Evolutionary conservation across 305 asterid genomes (phyloP).

Genomic region (Salvia sclarea): DNA sequence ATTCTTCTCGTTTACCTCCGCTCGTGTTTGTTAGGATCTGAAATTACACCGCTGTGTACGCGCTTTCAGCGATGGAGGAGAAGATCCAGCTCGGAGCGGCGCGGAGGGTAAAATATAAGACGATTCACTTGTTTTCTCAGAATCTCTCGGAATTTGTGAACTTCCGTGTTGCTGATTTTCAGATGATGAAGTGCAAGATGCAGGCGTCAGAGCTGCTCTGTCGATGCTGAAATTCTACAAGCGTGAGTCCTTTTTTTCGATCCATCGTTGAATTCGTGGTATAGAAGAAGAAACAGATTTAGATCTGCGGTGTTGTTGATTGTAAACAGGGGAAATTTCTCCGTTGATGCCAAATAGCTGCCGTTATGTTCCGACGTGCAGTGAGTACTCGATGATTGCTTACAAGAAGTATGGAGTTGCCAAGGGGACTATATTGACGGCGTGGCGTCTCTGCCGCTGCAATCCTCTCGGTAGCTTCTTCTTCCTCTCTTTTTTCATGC

Average conservation of each 20-base stretch:
- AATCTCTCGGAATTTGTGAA: not conserved
- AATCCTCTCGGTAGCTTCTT: constrained; percentile 73
- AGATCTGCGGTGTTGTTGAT: constrained; percentile 19
- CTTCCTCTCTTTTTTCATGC: not conserved
- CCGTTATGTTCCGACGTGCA: constrained; percentile 85
- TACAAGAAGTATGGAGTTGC: constrained; percentile 85
- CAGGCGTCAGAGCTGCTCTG: constrained; percentile 79
- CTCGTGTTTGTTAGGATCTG: constrained; percentile 32
- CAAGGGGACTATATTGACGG: constrained; percentile 75
- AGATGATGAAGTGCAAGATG: constrained; percentile 60
- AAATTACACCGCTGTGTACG: constrained; percentile 30
- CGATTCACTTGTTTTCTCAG: not conserved
- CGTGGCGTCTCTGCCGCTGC: constrained; percentile 94
- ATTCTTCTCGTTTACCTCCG: not conserved
- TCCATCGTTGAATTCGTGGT: not conserved
- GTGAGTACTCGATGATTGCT: constrained; percentile 95
- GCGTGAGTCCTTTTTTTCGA: constrained; percentile 46
- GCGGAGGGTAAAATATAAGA: constrained; percentile 38
- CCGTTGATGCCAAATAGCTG: constrained; percentile 85
- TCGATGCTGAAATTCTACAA: constrained; percentile 76
- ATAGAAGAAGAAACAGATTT: too few relatives aligned
- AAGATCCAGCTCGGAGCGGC: constrained; percentile 40
- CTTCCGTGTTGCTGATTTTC: constrained; percentile 26
- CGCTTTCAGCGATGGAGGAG: constrained; percentile 38
- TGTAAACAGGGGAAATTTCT: constrained; percentile 79